Base-by-base conservation (phyloP, 306 rosid genomes). In the Medicago lupulina region DNA sequence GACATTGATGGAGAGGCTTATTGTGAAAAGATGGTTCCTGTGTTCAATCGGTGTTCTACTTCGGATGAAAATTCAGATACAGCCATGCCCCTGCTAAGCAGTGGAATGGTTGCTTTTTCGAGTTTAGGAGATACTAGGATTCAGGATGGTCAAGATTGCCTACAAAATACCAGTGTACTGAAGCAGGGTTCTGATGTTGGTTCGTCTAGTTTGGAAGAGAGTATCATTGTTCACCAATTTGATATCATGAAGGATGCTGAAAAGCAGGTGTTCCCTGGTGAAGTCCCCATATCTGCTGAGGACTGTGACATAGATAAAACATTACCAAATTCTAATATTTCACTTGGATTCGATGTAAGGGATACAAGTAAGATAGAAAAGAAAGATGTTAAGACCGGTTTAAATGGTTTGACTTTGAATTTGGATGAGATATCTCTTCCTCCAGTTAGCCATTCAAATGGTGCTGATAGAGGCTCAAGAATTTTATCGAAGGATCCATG, bases 341-440 rank as follows among this genome's bases (percentile, higher is more conserved):
- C 85, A 34, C 80, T 60, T 75, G 82, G 75, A 61, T 82, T 74
- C 74, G 78, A 73, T 40, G 75, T 76, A 72, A 87, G 77, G 78
- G 83, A 67, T 59, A 43, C 80, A 63, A 68, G 49, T 69, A 40
- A 17, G 81, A 77, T 69, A 51, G 80, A 82, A 76, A 83, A 74
- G 84, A 84, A 83, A 74, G 75, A 76, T 76, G 76, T 18, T 59
- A 67, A 58, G 71, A 81, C 87, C 69, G 82, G 44, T 63, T 76
- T 74, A 38, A 83, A 86, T 12, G 14, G 78, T 81, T 76, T 87
- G 65, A 75, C 84, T 81, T 59, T 83, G 36, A 60, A 78, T 75
- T 47, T 49, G 36, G 76, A 71, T n/a, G 67, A 63, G 46, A 67
- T 79, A 83, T 65, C 70, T 80, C 70, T 68, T 58, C 74, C 82